These are phyloP conservation scores for Kazachstania psychrophila DNA, from an alignment of 805 yeast genomes.

Conservation along the genomic window DNA sequence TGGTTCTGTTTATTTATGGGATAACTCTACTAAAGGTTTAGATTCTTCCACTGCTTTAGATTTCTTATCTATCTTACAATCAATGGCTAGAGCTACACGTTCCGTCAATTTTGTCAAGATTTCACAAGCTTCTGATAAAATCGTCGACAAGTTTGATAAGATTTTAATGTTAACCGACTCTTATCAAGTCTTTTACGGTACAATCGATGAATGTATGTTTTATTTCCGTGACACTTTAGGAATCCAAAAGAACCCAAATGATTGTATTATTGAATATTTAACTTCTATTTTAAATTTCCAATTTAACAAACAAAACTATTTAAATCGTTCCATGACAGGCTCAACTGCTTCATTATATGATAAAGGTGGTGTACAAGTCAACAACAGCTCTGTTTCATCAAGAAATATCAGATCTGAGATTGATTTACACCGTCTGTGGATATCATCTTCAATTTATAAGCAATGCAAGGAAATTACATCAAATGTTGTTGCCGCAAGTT, in stretches of 20 bases:
- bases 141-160: slow-evolving; percentile 42
- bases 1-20: slow-evolving; percentile 44
- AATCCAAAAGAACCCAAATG: slow-evolving; percentile 44
- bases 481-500: slow-evolving; percentile 21
- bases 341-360: background rate
- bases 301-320: slow-evolving; percentile 4
- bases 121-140: slow-evolving; percentile 41
- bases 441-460: slow-evolving; percentile 21
- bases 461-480: slow-evolving; percentile 14
- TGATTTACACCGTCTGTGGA: slow-evolving; percentile 36
- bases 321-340: background rate
- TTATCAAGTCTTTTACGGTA: slow-evolving; percentile 40
- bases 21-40: slow-evolving; percentile 43
- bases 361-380: background rate
- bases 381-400: background rate
- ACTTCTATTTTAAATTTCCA: slow-evolving; percentile 45
- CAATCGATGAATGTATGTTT: slow-evolving; percentile 35
- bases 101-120: slow-evolving; percentile 39
- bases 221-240: slow-evolving; percentile 44
- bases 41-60: slow-evolving; percentile 44
- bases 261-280: slow-evolving; percentile 54
- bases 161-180: slow-evolving; percentile 40
- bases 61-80: slow-evolving; percentile 36
- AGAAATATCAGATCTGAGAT: slow-evolving; percentile 30
- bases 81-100: slow-evolving; percentile 33